Conservation (phyloP, 257 asterid species). For the Salvia rosmarinus region DNA sequence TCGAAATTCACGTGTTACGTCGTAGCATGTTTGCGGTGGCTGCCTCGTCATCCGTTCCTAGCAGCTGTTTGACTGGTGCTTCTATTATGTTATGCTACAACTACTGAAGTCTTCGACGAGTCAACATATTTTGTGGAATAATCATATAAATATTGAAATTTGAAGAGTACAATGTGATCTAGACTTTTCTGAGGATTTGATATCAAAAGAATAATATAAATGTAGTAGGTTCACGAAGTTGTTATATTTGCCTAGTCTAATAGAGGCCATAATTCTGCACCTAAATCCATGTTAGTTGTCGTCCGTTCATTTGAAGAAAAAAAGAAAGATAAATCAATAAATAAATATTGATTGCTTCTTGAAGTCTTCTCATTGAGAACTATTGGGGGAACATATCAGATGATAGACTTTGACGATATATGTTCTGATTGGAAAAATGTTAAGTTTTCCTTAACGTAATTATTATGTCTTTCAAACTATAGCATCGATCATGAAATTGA, state of each 20-base stretch:
- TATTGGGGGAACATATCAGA: no score
- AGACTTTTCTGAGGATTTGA: neutral
- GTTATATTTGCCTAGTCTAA: slow-evolving; percentile 16
- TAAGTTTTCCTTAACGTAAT: no score
- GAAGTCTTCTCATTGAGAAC: no score
- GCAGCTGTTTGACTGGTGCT: neutral
- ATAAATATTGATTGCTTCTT: no score
- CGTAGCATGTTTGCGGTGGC: no score
- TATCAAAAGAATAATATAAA: neutral
- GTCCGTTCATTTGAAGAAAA: neutral
- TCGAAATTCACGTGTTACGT: no score
- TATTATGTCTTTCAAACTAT: no score
- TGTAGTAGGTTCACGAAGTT: slow-evolving; percentile 14
- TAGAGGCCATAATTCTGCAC: slow-evolving; percentile 27
- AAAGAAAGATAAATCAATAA: no score
- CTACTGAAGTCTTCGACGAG: neutral
- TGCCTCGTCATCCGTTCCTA: neutral
- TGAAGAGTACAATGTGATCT: slow-evolving; percentile 6
- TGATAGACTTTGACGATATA: no score
- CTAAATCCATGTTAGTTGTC: slow-evolving; percentile 10
- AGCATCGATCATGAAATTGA: no score
- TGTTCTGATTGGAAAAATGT: no score
- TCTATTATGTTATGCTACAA: neutral
- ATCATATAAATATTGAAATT: slow-evolving; percentile 35
- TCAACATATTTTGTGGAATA: slow-evolving; percentile 29